Base-by-base conservation (phyloP, 129 eudicot species). In the Ambrosia artemisiifolia region DNA sequence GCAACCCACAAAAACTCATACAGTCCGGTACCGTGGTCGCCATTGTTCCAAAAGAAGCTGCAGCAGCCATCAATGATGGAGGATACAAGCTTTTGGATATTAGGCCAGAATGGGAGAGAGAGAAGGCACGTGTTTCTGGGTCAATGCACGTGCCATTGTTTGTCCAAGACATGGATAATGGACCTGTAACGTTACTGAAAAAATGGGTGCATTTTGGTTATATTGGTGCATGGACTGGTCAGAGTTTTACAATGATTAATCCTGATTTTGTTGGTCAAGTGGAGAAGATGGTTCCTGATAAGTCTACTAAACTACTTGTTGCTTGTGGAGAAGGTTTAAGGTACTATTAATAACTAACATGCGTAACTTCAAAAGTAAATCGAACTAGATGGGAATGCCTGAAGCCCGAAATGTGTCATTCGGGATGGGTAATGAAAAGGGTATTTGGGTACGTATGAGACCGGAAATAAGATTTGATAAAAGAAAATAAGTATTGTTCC, bases 181-280 rank as follows among this genome's bases (percentile, higher is more conserved):
- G 91, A 18, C 85, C 82, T 3, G 0, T 95, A 1, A 88, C 99
- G 0, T 77, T 95, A 11, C 55, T 90, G 61, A 95, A 90, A 81
- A 95, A 95, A 75, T 95, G 99, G 99, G 97, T 95, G 20, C 99
- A 95, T 61, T 86, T 95, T 66, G 99, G 99, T 48, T 94, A 94
- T 75, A 90, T 94, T 81, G 99, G 96, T 6, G 47, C 71, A 38
- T 95, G 99, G 99, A 90, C 99, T 13, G 97, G 99, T 28, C 97
- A 95, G 66, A 13, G 70, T 42, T 95, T 90, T 38, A 90, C 99
- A 3, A 86, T 84, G 92, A 82, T 95, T 2, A 95, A 95, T 73
- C 73, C 88, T 51, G 80, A 73, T 30, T 95, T 95, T 85, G 55
- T 85, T 49, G 28, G 70, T 30, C 84, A 86, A 71, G 91, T 95